Conservation (phyloP, 176 grass and related monocot species). For the Hordeum marinum region DNA sequence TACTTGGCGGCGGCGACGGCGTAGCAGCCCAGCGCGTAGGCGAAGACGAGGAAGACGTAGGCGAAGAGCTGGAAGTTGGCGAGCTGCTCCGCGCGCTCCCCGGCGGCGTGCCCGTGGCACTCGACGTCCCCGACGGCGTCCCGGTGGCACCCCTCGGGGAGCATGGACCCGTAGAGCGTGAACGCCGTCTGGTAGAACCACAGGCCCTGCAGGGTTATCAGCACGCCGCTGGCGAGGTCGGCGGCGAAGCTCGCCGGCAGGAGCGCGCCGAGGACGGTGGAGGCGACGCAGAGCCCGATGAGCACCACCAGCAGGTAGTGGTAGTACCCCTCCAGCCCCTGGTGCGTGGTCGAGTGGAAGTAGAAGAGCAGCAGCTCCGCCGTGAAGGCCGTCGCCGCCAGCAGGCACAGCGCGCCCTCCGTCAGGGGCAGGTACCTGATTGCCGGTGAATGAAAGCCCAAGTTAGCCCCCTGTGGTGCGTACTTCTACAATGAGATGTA, state of each 20-base stretch:
- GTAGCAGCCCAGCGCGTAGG: constrained; percentile 46
- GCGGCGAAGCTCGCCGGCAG: constrained; percentile 57
- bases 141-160: constrained; percentile 53
- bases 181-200: constrained; percentile 99
- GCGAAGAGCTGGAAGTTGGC: constrained; percentile 69
- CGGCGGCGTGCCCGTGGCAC: constrained; percentile 38
- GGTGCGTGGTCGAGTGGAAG: constrained; percentile 88
- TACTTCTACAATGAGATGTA: no score
- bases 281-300: constrained; percentile 54
- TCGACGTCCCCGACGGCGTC: constrained; percentile 32
- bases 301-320: constrained; percentile 80
- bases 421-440: constrained; percentile 50
- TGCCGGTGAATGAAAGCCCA: no score
- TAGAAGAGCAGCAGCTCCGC: constrained; percentile 83
- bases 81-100: constrained; percentile 63
- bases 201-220: constrained; percentile 76
- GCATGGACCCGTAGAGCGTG: constrained; percentile 79
- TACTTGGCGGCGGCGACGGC: constrained; percentile 34
- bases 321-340: constrained; percentile 86
- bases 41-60: constrained; percentile 40
- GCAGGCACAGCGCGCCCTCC: constrained; percentile 51
- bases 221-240: constrained; percentile 45
- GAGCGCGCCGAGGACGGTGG: constrained; percentile 52
- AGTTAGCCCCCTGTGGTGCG: no score
- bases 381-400: constrained; percentile 55